A percentile compares a stretch with the other conserved stretches of the same genome.
Evolutionary conservation across 106 monocot genomes (phyloP).

Genomic region (Phalaenopsis equestris): DNA sequence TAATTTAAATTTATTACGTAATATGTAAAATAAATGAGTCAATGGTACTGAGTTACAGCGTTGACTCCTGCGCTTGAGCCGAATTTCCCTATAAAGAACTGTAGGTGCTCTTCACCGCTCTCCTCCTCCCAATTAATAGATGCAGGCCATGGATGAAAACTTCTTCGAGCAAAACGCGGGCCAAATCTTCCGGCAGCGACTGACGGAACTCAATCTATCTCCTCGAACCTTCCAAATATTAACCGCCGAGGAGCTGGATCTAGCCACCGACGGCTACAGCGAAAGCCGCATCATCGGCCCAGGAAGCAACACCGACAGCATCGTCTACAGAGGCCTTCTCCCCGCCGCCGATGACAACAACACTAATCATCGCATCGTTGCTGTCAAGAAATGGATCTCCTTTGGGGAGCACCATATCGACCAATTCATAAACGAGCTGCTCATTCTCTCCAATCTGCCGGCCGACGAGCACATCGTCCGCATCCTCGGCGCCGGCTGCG

Average conservation of each 20-base stretch:
- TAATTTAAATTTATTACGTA: too few species aligned
- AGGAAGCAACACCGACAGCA: not conserved
- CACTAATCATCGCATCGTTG: not conserved
- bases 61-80: too few species aligned
- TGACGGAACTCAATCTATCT: not conserved
- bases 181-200: not conserved
- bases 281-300: not conserved
- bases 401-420: conserved; percentile 21
- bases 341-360: not conserved
- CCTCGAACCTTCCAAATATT: not conserved
- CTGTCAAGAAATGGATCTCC: not conserved
- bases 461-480: conserved; percentile 33
- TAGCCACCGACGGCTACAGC: conserved; percentile 7
- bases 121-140: not conserved
- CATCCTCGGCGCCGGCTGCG: conserved; percentile 36
- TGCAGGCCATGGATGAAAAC: not conserved
- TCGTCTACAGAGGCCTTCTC: not conserved
- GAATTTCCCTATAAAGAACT: too few species aligned
- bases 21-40: too few species aligned
- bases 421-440: conserved; percentile 42
- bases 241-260: not conserved
- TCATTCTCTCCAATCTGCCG: conserved; percentile 30
- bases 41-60: too few species aligned
- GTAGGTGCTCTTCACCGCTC: too few species aligned
- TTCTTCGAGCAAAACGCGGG: not conserved